phyloP scores from a whole-genome alignment of 2,329 filamentous ascomycete genomes.

The Alternaria triticina region DNA sequence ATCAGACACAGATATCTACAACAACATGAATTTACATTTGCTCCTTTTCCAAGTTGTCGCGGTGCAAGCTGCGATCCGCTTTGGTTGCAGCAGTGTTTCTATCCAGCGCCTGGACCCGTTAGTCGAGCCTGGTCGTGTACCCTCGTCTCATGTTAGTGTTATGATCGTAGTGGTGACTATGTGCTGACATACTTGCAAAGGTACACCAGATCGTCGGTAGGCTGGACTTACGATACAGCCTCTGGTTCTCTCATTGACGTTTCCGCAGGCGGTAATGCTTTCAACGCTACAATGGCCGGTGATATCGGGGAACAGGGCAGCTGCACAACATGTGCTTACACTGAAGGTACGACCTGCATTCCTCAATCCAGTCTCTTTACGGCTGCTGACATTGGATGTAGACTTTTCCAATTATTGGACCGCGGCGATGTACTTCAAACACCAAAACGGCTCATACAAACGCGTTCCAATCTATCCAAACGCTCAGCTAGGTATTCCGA shows the following conservation, averaged over 20 bases:
- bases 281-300: conserved; percentile 22
- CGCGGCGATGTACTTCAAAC: conserved; percentile 37
- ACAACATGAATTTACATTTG: background rate
- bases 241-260: background rate
- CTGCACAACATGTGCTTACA: conserved; percentile 35
- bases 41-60: conserved; percentile 55
- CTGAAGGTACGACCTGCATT: conserved; percentile 15
- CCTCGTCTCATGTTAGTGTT: conserved; percentile 26
- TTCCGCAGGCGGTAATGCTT: conserved; percentile 23
- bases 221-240: background rate
- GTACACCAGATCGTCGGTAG: conserved; percentile 24
- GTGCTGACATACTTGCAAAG: background rate
- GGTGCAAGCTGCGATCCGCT: conserved; percentile 23
- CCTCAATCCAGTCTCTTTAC: background rate
- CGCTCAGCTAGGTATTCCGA: conserved; percentile 1
- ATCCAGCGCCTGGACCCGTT: conserved; percentile 33
- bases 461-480: conserved; percentile 38
- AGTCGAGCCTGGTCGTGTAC: conserved; percentile 30
- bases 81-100: conserved; percentile 28
- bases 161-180: background rate
- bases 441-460: conserved; percentile 38
- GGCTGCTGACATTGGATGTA: background rate
- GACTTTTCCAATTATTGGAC: conserved; percentile 28
- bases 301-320: conserved; percentile 18
- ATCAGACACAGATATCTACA: background rate